A percentile compares a stretch with the other conserved stretches of the same genome.
phyloP scores from a whole-genome alignment of 257 asterid genomes.

The Perilla frutescens region DNA sequence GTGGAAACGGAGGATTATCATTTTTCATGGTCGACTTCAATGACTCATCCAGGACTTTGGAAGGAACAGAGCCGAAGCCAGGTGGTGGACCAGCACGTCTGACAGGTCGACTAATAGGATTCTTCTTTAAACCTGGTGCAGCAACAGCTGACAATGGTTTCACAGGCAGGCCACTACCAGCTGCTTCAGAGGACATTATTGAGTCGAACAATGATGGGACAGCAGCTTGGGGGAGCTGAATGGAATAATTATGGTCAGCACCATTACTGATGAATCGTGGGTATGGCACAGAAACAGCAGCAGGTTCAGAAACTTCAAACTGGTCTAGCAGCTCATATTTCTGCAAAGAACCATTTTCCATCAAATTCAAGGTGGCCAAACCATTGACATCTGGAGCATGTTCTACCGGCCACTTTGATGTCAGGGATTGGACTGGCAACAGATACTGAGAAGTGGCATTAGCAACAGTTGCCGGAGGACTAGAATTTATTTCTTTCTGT shows the following conservation, averaged over 20 bases:
- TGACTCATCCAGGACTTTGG: slow-evolving; percentile 62
- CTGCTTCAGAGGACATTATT: slow-evolving; percentile 47
- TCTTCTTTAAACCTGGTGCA: slow-evolving; percentile 65
- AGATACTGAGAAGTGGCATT: slow-evolving; percentile 47
- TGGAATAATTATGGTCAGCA: slow-evolving; percentile 37
- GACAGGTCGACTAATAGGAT: slow-evolving; percentile 77
- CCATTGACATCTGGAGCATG: slow-evolving; percentile 49
- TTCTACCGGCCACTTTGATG: slow-evolving; percentile 54
- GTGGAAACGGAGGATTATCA: slow-evolving; percentile 48
- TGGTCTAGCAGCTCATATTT: slow-evolving; percentile 50
- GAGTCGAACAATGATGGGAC: slow-evolving; percentile 60
- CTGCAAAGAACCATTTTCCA: slow-evolving; percentile 51
- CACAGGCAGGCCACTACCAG: slow-evolving; percentile 39
- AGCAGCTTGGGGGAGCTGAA: slow-evolving; percentile 47
- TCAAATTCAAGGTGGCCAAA: slow-evolving; percentile 55
- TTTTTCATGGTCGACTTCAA: slow-evolving; percentile 42
- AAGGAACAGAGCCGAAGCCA: slow-evolving; percentile 78
- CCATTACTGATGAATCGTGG: slow-evolving; percentile 46
- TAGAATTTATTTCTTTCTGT: slow-evolving; percentile 46
- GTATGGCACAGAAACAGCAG: slow-evolving; percentile 54
- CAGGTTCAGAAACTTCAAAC: slow-evolving; percentile 54
- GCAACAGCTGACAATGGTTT: slow-evolving; percentile 53
- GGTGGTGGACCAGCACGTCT: slow-evolving; percentile 94
- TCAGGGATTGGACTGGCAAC: slow-evolving; percentile 49
- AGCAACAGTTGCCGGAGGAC: slow-evolving; percentile 41